Conservation (phyloP, 2,329 filamentous ascomycete genomes). For the Hypoxylon sp. region DNA sequence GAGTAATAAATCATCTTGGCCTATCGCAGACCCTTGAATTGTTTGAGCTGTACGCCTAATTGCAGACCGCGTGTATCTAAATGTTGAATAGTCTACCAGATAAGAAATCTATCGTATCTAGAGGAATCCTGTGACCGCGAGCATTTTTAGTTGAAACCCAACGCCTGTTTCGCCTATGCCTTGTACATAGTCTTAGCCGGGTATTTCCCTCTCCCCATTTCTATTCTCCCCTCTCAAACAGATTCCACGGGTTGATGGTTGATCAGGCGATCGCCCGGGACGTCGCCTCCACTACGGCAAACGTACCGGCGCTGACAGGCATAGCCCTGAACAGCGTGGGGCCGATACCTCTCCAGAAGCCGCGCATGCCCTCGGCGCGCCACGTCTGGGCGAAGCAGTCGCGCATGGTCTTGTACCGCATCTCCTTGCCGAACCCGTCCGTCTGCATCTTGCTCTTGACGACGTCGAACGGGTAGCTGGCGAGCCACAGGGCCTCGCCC, state of each 20-base stretch:
- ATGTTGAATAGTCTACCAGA: conserved; percentile 40
- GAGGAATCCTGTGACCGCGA: conserved; percentile 6
- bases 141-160: conserved; percentile 37
- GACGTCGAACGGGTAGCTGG: conserved; percentile 95
- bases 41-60: conserved; percentile 20
- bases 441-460: conserved; percentile 99
- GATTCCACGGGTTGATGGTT: background rate
- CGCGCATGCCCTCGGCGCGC: conserved; percentile 77
- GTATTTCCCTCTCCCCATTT: background rate
- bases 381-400: conserved; percentile 90
- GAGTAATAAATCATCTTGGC: conserved; percentile 50
- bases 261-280: conserved; percentile 68
- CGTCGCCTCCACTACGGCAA: conserved; percentile 81
- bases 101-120: conserved; percentile 28
- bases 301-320: conserved; percentile 98
- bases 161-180: conserved; percentile 23
- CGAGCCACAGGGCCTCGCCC: conserved; percentile 92
- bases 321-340: conserved; percentile 94
- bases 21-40: conserved; percentile 24
- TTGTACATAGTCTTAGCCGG: conserved; percentile 3
- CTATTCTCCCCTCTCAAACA: background rate
- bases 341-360: conserved; percentile 95
- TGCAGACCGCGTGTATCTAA: conserved; percentile 13
- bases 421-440: conserved; percentile 82
- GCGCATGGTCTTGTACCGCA: conserved; percentile 83